Base-by-base conservation (phyloP, 495 filamentous ascomycete species). In the Hyaloscypha hepaticicola region DNA sequence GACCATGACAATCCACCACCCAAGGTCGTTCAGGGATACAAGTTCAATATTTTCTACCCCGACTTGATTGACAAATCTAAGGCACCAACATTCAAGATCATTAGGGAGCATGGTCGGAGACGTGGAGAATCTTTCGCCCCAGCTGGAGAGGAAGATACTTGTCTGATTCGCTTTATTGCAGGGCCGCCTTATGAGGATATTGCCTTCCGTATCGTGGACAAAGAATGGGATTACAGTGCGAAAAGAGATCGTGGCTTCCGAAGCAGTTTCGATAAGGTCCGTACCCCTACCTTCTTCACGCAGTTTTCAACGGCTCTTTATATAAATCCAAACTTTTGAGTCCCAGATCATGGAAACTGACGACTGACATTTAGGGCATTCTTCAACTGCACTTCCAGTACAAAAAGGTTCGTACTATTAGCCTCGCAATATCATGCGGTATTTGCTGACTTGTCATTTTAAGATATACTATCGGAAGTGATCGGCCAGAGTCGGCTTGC, bases 11-110 rank as follows among this genome's bases (percentile, higher is more conserved):
- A 99, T 70, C 95, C 95, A 7, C 95, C 95, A 2, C 95, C 95
- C 16, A 96, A 97, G 76, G 95, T 99, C 24, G 95, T 99, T 52
- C 95, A 99, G 76, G 95, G 95, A 33, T 99, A 98, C 78, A 96
- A 96, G 69, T 99, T 99, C 82, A 99, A 98, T 76, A 96, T 99
- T 51, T 98, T 99, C 77, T 99, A 99, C 67, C 96, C 95, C 2
- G 95, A 99, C 69, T 84, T 99, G n/a, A 96, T 98, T 66, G 93
- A 98, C 74, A 97, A 95, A 76, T 83, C 86, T 11, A 96, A 92
- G 75, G 93, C 95, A 7, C 95, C 95, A 2, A 97, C 93, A 0
- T 99, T 95, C 76, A 87, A 90, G 64, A 97, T 99, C 67, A 91
- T 97, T 70, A 87, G 95, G 24, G 95, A 98, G 72, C 83, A 91